A percentile compares a stretch with the other conserved stretches of the same genome.
phyloP scores from a whole-genome alignment of 805 yeast genomes.

The Ogataea trehaloabstinens region DNA sequence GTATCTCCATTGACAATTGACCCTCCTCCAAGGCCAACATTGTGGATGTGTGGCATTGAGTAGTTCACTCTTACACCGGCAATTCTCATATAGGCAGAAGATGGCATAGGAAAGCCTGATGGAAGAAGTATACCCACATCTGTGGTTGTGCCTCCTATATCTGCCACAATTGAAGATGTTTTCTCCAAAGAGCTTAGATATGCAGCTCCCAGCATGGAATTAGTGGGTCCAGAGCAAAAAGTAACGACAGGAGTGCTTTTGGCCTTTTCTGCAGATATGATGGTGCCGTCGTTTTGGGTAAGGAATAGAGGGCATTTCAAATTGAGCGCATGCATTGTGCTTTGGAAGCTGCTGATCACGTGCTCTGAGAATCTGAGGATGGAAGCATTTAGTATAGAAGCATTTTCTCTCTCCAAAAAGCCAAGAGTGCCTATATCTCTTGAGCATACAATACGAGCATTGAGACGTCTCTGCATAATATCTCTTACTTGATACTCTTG shows the following conservation, averaged over 20 bases:
- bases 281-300: slow-evolving; percentile 50
- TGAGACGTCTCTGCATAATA: slow-evolving; percentile 31
- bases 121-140: slow-evolving; percentile 45
- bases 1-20: slow-evolving; percentile 36
- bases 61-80: slow-evolving; percentile 49
- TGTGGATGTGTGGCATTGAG: slow-evolving; percentile 48
- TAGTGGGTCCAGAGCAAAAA: slow-evolving; percentile 47
- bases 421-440: slow-evolving; percentile 42
- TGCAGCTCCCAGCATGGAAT: slow-evolving; percentile 46
- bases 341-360: slow-evolving; percentile 36
- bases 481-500: slow-evolving; percentile 37
- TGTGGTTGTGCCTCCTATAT: slow-evolving; percentile 50
- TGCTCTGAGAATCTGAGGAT: slow-evolving; percentile 40
- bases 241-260: slow-evolving; percentile 40
- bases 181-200: slow-evolving; percentile 36
- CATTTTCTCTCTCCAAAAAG: slow-evolving; percentile 44
- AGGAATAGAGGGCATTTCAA: slow-evolving; percentile 36
- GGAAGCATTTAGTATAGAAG: slow-evolving; percentile 44
- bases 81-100: slow-evolving; percentile 38
- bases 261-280: slow-evolving; percentile 38
- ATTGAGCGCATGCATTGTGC: slow-evolving; percentile 34
- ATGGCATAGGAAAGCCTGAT: slow-evolving; percentile 45
- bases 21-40: slow-evolving; percentile 50
- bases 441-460: slow-evolving; percentile 35
- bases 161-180: slow-evolving; percentile 34